Evolutionary conservation across 2,329 filamentous ascomycete species (phyloP), one percentile per base, ranked within the genome.

Genomic region (Sclerotiophoma versabilis): DNA sequence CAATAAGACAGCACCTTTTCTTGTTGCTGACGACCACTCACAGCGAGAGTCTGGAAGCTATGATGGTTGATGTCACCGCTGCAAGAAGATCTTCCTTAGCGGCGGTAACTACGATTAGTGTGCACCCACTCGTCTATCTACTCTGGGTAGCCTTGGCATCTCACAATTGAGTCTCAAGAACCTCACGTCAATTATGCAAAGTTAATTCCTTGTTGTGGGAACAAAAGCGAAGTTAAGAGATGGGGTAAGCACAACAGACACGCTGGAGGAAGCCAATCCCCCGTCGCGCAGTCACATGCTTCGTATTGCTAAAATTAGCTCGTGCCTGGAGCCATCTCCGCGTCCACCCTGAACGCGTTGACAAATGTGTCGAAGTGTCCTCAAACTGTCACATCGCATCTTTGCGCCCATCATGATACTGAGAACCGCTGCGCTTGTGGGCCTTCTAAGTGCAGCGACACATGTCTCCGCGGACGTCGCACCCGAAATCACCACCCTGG

Each of bases 401-500:
- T 14, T 14, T 17, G 17, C 17, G 12, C 11, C 15, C 47, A 58
- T 19, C 34, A 70, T 70, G 63, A 62, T 61, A 36, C 34, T 54
- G 8, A 55, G 57, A 36, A 46, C 8, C 3, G 7, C 12, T 15
- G n/a, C n/a, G 7, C 8, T 49, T 15, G 22, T 51, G 59, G 34
- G 33, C 9, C 12, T 54, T 12, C 33, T 66, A 3, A 10, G 47
- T 8, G 47, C 47, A 17, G 27, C 49, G 11, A 23, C 33, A 14
- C 39, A 15, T 9, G 56, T 48, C 10, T 23, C 42, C 14, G 68
- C 63, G 4, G 57, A 64, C 9, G 45, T 63, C 33, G 68, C 68
- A n/a, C 69, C 68, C 2, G 69, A 70, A 19, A 68, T 74, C 8
- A 74, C 66, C 14, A 63, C 62, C 8, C 43, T 72, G 7, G 59